Base-by-base conservation (phyloP, 441 rosid species). In the Eutrema salsugineum region DNA sequence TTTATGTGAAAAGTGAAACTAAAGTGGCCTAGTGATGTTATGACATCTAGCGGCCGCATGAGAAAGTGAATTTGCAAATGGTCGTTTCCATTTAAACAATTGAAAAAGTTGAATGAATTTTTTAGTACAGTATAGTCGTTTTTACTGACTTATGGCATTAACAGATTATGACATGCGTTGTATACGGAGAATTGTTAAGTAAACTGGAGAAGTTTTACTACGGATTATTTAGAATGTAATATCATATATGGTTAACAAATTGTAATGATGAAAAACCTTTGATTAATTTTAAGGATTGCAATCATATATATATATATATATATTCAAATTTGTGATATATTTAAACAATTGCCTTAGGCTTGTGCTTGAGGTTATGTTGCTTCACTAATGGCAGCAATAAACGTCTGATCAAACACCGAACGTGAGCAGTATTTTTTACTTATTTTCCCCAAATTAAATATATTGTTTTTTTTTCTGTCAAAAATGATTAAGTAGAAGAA, bases 21-120 rank as follows among this genome's bases (percentile, higher is more conserved):
- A 46, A 54, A 75, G 78, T 75, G 57, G 73, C 56, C 73, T 67
- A 75, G 58, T 67, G 68, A 53, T 54, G 57, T 61, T 63, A 67
- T 66, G 62, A 68, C 69, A 75, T 61, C 63, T 68, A 75, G 79
- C 74, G 59, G 74, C 69, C 66, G 70, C 62, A 50, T 50, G 51
- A 50, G 49, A 67, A 67, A 59, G 55, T 22, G 72, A 42, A 67
- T 27, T 5, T 51, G 49, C 49, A 60, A 40, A 67, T 68, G 7
- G 48, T 60, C 63, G 11, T 74, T 54, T 43, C 4, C 11, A 10
- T 42, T 51, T 53, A 61, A 61, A 49, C 39, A 66, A 40, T 59
- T 47, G 28, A 19, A 30, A 28, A 54, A 64, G 10, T 17, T 32
- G 7, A 59, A 11, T 12, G 32, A n/a, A 39, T 24, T 53, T 60